Evolutionary conservation across 73 alveolate genomes (phyloP).

Genomic region (Effrenium voratum): DNA sequence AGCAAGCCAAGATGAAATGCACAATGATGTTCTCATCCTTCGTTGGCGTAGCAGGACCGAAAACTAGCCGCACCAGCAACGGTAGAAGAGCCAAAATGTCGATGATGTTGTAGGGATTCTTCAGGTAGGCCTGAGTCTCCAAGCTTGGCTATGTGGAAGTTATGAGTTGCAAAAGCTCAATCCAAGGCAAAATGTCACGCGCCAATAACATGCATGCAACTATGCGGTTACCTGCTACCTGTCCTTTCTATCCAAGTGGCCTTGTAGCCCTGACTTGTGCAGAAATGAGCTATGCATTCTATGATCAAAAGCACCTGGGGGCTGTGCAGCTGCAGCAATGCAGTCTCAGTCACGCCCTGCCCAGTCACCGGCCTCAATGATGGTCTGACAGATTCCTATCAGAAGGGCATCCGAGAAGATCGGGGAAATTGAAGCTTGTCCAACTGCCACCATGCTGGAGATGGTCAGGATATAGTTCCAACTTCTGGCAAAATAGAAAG

Average conservation of each 20-base stretch:
- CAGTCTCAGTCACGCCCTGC: neutral
- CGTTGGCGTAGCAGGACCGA: constrained; percentile 29
- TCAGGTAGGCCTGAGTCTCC: neutral
- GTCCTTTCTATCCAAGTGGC: neutral
- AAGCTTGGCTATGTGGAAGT: neutral
- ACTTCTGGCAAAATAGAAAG: constrained; percentile 31
- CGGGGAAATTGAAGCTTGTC: constrained; percentile 43
- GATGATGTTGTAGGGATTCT: constrained; percentile 57
- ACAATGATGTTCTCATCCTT: constrained; percentile 6
- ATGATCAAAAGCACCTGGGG: neutral
- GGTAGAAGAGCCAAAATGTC: constrained; percentile 51
- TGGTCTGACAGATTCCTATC: constrained; percentile 10
- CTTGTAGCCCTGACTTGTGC: neutral
- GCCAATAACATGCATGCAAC: neutral
- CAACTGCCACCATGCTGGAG: constrained; percentile 23
- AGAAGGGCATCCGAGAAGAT: neutral
- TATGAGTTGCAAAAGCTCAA: neutral
- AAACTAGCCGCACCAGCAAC: constrained; percentile 18
- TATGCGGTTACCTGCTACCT: neutral
- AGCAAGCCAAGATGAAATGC: constrained; percentile 56
- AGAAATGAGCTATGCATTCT: constrained; percentile 24
- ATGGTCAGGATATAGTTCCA: constrained; percentile 42
- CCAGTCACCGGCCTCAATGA: neutral
- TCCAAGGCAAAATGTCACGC: neutral
- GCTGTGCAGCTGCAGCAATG: neutral